These are phyloP conservation scores for Phytophthora megakarya DNA, from an alignment of 352 stramenopile genomes.

Conservation along the genomic window DNA sequence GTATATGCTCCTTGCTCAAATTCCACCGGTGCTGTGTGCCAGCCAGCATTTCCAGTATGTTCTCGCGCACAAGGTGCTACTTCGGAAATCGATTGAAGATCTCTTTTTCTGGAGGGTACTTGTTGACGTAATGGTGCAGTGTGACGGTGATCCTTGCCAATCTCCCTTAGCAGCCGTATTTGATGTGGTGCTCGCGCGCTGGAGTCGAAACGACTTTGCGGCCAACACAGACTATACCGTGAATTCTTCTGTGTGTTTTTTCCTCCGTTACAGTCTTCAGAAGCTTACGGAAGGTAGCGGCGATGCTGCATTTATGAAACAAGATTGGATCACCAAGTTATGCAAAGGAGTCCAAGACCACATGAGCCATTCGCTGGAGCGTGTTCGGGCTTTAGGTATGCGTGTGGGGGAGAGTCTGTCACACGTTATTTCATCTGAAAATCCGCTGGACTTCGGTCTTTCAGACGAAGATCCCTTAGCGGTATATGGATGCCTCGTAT, in stretches of 20 bases:
- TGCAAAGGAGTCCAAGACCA: slow-evolving; percentile 78
- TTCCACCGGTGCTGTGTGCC: slow-evolving; percentile 38
- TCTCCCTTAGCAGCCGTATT: slow-evolving; percentile 52
- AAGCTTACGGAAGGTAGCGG: slow-evolving; percentile 27
- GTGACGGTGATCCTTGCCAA: slow-evolving; percentile 11
- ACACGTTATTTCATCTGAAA: slow-evolving; percentile 58
- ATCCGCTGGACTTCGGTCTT: slow-evolving; percentile 70
- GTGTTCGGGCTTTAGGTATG: slow-evolving; percentile 67
- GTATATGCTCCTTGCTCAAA: slow-evolving; percentile 53
- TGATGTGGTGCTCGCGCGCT: slow-evolving; percentile 58
- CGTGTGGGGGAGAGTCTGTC: slow-evolving; percentile 73
- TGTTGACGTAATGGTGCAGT: slow-evolving; percentile 40
- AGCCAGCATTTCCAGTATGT: slow-evolving; percentile 73
- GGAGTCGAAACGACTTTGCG: slow-evolving; percentile 64
- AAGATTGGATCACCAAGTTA: slow-evolving; percentile 68
- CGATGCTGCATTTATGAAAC: slow-evolving; percentile 29
- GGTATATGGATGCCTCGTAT: slow-evolving; percentile 37
- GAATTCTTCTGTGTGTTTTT: slow-evolving; percentile 66
- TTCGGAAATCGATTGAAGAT: slow-evolving; percentile 52
- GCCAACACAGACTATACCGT: slow-evolving; percentile 53
- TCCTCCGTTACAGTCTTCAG: slow-evolving; percentile 63
- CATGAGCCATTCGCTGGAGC: slow-evolving; percentile 67
- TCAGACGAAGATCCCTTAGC: slow-evolving; percentile 43
- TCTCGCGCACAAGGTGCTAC: slow-evolving; percentile 64
- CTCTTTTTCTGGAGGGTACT: slow-evolving; percentile 58